Conservation (phyloP, 2,329 filamentous ascomycete species). For the Penicillium capsulatum region DNA sequence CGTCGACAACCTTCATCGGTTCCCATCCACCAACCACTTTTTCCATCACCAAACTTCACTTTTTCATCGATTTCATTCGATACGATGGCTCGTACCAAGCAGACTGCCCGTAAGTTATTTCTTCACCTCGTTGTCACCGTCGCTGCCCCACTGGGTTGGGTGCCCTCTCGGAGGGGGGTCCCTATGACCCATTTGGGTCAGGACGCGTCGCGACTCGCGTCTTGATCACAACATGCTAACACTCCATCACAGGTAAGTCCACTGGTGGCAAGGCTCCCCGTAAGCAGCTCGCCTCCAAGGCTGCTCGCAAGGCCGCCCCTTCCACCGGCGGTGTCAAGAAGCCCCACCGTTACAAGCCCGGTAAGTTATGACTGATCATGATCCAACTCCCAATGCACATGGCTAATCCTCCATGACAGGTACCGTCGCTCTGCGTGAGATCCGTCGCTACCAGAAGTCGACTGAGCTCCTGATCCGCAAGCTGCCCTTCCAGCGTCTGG, state of each 20-base stretch:
- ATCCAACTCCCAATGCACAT: not conserved
- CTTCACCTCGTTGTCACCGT: constrained; percentile 12
- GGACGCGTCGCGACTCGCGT: constrained; percentile 15
- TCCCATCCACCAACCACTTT: constrained; percentile 16
- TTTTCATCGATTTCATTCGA: constrained; percentile 30
- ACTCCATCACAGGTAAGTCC: constrained; percentile 58
- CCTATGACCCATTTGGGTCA: not conserved
- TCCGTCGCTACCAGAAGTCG: constrained; percentile 95
- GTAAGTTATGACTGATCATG: constrained; percentile 40
- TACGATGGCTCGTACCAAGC: constrained; percentile 51
- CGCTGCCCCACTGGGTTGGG: constrained; percentile 7
- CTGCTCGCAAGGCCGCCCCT: constrained; percentile 94
- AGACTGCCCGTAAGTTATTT: constrained; percentile 49
- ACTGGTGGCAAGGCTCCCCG: constrained; percentile 68
- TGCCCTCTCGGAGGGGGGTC: not conserved
- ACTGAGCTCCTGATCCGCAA: constrained; percentile 96
- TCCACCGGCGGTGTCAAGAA: constrained; percentile 97
- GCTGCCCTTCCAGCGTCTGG: constrained; percentile 95
- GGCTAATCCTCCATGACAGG: too few relatives aligned
- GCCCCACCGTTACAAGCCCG: constrained; percentile 85
- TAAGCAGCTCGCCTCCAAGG: constrained; percentile 99
- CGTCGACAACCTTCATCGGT: constrained; percentile 21
- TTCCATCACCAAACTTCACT: constrained; percentile 27
- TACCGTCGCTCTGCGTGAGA: constrained; percentile 97
- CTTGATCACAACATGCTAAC: constrained; percentile 26